Evolutionary conservation across 306 rosid genomes (phyloP).

Genomic region (Boehmeria nivea): DNA sequence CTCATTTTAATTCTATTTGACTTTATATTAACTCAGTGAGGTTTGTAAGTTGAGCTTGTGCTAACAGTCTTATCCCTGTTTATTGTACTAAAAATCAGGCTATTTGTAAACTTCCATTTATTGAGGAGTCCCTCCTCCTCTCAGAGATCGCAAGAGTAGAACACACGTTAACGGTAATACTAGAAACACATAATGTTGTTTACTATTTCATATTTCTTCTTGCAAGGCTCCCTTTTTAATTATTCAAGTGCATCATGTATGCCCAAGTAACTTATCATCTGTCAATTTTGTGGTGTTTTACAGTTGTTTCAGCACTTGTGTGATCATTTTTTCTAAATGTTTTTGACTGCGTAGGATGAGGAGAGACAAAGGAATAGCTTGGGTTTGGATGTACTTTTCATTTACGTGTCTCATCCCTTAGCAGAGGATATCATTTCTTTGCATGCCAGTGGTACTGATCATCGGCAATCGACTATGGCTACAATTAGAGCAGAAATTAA

Average conservation of each 20-base stretch:
- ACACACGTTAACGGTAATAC: slow-evolving; percentile 24
- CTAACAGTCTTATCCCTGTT: slow-evolving; percentile 3
- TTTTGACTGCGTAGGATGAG: slow-evolving; percentile 19
- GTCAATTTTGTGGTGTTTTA: too few relatives aligned
- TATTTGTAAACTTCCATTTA: slow-evolving; percentile 26
- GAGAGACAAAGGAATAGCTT: slow-evolving; percentile 22
- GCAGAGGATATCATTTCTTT: slow-evolving; percentile 6
- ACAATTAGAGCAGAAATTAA: slow-evolving; percentile 7
- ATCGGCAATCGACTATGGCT: neutral
- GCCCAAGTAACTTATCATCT: too few relatives aligned
- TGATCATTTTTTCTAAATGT: neutral
- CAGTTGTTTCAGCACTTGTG: too few relatives aligned
- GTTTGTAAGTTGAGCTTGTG: neutral
- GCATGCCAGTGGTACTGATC: neutral
- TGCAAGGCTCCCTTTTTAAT: too few relatives aligned
- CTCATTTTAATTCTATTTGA: neutral
- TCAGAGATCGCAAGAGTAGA: slow-evolving; percentile 25
- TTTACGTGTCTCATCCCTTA: slow-evolving; percentile 18
- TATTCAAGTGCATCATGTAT: too few relatives aligned
- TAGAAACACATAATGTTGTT: neutral
- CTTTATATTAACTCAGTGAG: neutral
- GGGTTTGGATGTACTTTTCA: slow-evolving; percentile 17
- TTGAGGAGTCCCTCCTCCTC: slow-evolving; percentile 24
- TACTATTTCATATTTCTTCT: neutral
- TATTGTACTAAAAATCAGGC: slow-evolving; percentile 17